Conservation (phyloP, 73 alveolate species). For the Paramecium octaurelia region DNA sequence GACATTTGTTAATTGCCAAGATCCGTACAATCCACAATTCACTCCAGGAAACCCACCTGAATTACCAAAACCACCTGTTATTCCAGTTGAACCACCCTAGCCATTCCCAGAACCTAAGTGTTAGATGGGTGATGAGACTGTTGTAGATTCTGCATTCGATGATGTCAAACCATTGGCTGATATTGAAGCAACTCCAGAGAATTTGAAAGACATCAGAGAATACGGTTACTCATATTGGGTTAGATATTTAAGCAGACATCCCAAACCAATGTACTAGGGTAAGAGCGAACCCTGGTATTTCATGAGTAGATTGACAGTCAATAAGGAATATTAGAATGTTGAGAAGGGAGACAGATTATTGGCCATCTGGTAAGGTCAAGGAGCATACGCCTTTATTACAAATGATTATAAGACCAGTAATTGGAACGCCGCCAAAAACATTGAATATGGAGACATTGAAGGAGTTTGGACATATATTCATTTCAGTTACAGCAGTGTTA, state of each 20-base stretch:
- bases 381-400: background rate
- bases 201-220: constrained; percentile 48
- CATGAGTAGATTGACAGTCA: constrained; percentile 25
- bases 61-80: constrained; percentile 18
- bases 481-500: background rate
- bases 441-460: constrained; percentile 38
- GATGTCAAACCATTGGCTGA: constrained; percentile 43
- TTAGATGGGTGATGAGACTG: constrained; percentile 32
- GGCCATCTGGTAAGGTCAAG: constrained; percentile 44
- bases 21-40: constrained; percentile 14
- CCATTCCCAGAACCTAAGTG: constrained; percentile 36
- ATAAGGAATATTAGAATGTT: background rate
- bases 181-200: constrained; percentile 25
- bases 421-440: background rate
- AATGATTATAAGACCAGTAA: background rate
- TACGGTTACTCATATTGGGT: constrained; percentile 36
- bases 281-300: constrained; percentile 52
- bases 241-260: constrained; percentile 12
- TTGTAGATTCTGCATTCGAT: constrained; percentile 1
- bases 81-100: constrained; percentile 18
- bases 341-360: constrained; percentile 39
- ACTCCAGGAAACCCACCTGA: constrained; percentile 31
- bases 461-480: constrained; percentile 34
- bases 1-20: constrained; percentile 7
- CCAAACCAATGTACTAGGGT: constrained; percentile 10